Evolutionary conservation across 75 land plant species (phyloP).

Genomic region (Gnetum montanum): DNA sequence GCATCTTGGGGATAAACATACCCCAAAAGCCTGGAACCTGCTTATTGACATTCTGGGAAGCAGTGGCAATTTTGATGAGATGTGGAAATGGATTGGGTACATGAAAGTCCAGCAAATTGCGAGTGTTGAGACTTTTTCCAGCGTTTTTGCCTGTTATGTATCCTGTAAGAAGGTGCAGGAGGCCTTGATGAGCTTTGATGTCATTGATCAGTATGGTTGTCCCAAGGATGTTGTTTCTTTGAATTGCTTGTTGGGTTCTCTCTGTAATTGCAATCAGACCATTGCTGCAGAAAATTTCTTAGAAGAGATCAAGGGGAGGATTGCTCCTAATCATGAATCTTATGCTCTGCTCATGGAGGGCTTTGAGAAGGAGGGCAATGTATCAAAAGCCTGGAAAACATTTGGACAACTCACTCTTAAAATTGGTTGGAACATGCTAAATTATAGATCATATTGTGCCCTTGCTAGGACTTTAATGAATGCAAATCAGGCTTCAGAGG

Average conservation of each 20-base stretch:
- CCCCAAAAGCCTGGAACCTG: slow-evolving; percentile 18
- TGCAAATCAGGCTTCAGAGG: slow-evolving; percentile 6
- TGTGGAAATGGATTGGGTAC: slow-evolving; percentile 11
- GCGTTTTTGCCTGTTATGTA: slow-evolving; percentile 26
- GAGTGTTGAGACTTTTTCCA: slow-evolving; percentile 36
- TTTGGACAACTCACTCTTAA: slow-evolving; percentile 25
- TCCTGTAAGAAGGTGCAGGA: slow-evolving; percentile 15
- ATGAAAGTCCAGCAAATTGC: background rate
- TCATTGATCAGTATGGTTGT: slow-evolving; percentile 26
- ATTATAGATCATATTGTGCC: slow-evolving; percentile 30
- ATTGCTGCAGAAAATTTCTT: slow-evolving; percentile 10
- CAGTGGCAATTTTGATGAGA: slow-evolving; percentile 6
- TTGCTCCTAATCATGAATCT: slow-evolving; percentile 24
- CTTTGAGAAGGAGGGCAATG: slow-evolving; percentile 36
- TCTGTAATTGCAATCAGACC: slow-evolving; percentile 24
- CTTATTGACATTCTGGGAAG: slow-evolving; percentile 21
- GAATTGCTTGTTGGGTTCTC: slow-evolving; percentile 23
- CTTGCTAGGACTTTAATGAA: slow-evolving; percentile 19
- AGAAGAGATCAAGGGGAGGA: slow-evolving; percentile 1
- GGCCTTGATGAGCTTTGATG: slow-evolving; percentile 21
- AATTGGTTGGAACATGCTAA: slow-evolving; percentile 35
- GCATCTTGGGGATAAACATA: background rate
- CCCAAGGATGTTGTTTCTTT: slow-evolving; percentile 18
- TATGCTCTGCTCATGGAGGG: slow-evolving; percentile 46
- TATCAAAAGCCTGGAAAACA: slow-evolving; percentile 11